Conservation (phyloP, 2,329 filamentous ascomycete species). For the Colletotrichum sp. region DNA sequence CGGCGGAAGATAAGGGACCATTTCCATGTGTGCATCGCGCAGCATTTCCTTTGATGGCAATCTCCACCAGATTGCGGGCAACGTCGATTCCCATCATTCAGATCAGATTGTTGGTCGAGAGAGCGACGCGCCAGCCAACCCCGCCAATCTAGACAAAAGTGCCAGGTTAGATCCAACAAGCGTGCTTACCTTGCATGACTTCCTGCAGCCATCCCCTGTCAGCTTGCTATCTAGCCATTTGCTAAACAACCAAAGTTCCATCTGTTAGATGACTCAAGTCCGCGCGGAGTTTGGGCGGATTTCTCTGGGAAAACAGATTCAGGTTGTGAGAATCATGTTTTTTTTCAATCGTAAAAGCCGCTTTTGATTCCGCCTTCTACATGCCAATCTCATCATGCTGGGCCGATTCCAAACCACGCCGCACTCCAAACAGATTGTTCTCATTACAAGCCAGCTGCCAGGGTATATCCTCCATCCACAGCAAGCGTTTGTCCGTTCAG, state of each 20-base stretch:
- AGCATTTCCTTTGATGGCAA: neutral
- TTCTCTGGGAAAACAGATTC: neutral
- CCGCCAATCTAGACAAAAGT: neutral
- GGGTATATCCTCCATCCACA: constrained; percentile 50
- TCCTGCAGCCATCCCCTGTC: neutral
- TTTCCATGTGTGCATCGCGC: neutral
- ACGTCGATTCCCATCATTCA: neutral
- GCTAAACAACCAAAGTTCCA: neutral
- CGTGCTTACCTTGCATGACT: neutral
- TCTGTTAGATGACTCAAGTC: neutral
- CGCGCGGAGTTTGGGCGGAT: neutral
- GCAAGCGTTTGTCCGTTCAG: constrained; percentile 47
- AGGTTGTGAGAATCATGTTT: neutral
- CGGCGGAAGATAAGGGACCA: neutral
- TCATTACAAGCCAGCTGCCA: constrained; percentile 38
- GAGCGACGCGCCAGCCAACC: neutral
- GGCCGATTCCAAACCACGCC: neutral
- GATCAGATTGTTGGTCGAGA: neutral
- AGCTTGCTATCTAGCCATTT: neutral
- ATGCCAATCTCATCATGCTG: neutral
- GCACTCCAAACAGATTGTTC: neutral
- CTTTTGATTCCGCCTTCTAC: neutral
- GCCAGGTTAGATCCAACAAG: neutral
- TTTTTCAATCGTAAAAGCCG: neutral
- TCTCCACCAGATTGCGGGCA: neutral